phyloP scores from a whole-genome alignment of 345 rosid species.

The Litchi chinensis region DNA sequence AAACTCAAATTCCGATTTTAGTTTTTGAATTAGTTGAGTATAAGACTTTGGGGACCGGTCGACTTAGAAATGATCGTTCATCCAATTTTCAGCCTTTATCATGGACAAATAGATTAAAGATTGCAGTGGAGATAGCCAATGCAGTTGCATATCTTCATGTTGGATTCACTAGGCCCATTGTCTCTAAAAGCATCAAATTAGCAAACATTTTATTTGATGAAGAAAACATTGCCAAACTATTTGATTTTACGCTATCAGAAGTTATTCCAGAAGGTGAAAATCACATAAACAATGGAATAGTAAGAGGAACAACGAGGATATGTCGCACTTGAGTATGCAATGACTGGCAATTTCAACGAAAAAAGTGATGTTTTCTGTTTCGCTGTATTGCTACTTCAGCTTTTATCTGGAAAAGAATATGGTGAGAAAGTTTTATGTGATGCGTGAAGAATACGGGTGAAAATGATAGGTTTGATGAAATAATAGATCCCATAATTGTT shows the following conservation, averaged over 20 bases:
- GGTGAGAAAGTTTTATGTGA: neutral
- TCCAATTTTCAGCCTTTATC: constrained; percentile 11
- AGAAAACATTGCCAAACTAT: constrained; percentile 17
- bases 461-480: neutral
- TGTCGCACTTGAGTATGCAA: neutral
- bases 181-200: constrained; percentile 18
- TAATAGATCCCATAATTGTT: constrained; percentile 6
- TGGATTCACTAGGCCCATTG: constrained; percentile 25
- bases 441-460: neutral
- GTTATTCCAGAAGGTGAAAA: constrained; percentile 27
- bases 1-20: neutral
- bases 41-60: neutral
- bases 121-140: constrained; percentile 30
- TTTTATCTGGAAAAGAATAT: too few relatives aligned
- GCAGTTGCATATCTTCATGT: too few relatives aligned
- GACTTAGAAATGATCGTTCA: neutral
- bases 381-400: neutral
- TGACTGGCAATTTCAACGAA: constrained; percentile 18
- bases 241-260: constrained; percentile 13
- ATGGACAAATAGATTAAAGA: constrained; percentile 26
- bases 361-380: constrained; percentile 29
- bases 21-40: constrained; percentile 1
- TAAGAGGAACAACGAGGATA: neutral
- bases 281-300: neutral
- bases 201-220: constrained; percentile 3